These are phyloP conservation scores for Prunella vulgaris DNA, from an alignment of 257 asterid genomes.

Conservation along the genomic window DNA sequence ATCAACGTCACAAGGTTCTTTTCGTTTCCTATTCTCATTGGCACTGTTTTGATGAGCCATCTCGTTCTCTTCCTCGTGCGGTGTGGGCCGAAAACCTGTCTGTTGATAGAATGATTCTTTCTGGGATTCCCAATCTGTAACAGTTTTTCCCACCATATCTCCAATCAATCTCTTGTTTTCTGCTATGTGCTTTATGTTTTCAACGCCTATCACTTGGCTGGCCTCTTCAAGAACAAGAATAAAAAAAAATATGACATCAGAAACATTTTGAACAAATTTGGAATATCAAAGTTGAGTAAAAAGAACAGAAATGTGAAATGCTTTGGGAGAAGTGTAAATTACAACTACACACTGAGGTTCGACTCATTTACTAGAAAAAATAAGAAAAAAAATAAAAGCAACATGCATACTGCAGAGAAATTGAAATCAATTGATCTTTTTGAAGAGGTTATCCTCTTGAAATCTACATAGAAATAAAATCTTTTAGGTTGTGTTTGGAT, in stretches of 20 bases:
- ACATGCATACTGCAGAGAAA: neutral
- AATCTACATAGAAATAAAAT: no score
- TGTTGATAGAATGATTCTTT: conserved; percentile 48
- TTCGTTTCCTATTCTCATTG: conserved; percentile 1
- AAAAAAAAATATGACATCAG: conserved; percentile 3
- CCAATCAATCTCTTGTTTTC: conserved; percentile 52
- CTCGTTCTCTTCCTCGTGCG: conserved; percentile 10
- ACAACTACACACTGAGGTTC: neutral
- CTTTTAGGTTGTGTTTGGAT: no score
- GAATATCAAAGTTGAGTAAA: neutral
- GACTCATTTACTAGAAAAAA: neutral
- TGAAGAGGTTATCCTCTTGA: no score
- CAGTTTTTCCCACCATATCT: conserved; percentile 49
- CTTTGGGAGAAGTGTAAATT: neutral
- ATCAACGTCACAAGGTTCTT: conserved; percentile 12
- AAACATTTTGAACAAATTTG: neutral
- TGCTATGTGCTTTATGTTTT: conserved; percentile 62
- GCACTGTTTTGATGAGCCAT: neutral
- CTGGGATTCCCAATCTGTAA: conserved; percentile 57
- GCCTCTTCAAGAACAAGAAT: conserved; percentile 45
- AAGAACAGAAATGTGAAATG: neutral
- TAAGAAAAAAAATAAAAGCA: no score
- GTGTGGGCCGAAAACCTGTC: conserved; percentile 31
- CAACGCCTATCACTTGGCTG: conserved; percentile 49
- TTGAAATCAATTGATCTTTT: no score